phyloP scores from a whole-genome alignment of 805 yeast species.

The Wickerhamomyces chambardii region DNA sequence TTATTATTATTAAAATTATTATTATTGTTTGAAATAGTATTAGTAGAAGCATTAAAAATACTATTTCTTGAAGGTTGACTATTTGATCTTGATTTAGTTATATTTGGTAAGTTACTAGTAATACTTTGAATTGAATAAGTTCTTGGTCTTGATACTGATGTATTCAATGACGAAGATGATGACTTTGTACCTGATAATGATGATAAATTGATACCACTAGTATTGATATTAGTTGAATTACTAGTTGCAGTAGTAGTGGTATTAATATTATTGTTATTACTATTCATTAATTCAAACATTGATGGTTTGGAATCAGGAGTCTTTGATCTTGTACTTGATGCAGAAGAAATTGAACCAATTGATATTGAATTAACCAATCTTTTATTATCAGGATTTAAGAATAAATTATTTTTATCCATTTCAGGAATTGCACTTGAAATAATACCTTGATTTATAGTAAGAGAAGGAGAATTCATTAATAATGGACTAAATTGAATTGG shows the following conservation, averaged over 20 bases:
- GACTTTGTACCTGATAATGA: background rate
- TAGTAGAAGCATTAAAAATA: background rate
- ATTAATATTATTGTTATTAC: too few relatives aligned
- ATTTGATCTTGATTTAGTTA: background rate
- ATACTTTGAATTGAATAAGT: background rate
- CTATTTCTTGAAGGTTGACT: background rate
- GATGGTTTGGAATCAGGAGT: background rate
- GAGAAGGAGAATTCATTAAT: conserved; percentile 1
- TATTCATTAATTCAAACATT: background rate
- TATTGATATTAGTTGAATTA: background rate
- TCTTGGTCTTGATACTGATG: background rate
- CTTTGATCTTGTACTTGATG: background rate
- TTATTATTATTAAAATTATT: background rate
- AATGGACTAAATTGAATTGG: conserved; percentile 16
- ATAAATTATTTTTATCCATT: conserved; percentile 1
- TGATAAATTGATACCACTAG: too few relatives aligned
- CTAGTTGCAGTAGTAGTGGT: too few relatives aligned
- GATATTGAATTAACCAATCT: background rate
- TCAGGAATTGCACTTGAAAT: conserved; percentile 10
- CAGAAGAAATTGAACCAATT: background rate
- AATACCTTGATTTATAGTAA: background rate
- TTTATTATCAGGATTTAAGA: background rate
- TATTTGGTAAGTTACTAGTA: background rate
- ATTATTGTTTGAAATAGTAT: background rate
- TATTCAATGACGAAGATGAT: too few relatives aligned